phyloP scores from a whole-genome alignment of 805 yeast species.

The Lachancea lanzarotensis region DNA sequence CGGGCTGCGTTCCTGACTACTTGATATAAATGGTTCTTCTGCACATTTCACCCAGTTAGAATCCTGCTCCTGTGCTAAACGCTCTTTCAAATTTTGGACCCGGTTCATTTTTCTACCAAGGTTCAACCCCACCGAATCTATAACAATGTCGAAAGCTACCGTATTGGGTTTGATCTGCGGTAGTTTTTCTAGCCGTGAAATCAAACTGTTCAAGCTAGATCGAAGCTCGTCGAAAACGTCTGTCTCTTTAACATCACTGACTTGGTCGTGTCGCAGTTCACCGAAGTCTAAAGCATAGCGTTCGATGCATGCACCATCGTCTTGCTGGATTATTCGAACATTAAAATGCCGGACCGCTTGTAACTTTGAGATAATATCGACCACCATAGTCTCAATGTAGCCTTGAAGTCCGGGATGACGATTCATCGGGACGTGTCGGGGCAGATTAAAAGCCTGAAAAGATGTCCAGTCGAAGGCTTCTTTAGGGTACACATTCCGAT shows the following conservation, averaged over 20 bases:
- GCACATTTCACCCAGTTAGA: slow-evolving; percentile 27
- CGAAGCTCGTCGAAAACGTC: slow-evolving; percentile 30
- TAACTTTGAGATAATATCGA: slow-evolving; percentile 23
- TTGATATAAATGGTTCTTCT: slow-evolving; percentile 14
- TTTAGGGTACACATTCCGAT: slow-evolving; percentile 35
- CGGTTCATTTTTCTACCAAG: slow-evolving; percentile 20
- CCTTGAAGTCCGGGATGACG: slow-evolving; percentile 42
- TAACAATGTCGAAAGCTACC: slow-evolving; percentile 26
- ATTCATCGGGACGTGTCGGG: slow-evolving; percentile 35
- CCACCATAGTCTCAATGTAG: slow-evolving; percentile 33
- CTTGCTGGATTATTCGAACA: slow-evolving; percentile 20
- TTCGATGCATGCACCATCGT: slow-evolving; percentile 20
- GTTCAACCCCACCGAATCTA: slow-evolving; percentile 24
- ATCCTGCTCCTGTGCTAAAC: slow-evolving; percentile 23
- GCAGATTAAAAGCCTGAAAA: slow-evolving; percentile 38
- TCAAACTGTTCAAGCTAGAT: slow-evolving; percentile 27
- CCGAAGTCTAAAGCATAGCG: slow-evolving; percentile 28
- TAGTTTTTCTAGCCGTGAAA: slow-evolving; percentile 21
- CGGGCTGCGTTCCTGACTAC: slow-evolving; percentile 7
- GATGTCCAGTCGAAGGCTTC: slow-evolving; percentile 33
- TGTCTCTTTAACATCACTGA: slow-evolving; percentile 13
- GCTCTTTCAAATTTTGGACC: slow-evolving; percentile 8
- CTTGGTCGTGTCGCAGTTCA: slow-evolving; percentile 25
- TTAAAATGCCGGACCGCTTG: slow-evolving; percentile 19
- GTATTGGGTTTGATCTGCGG: slow-evolving; percentile 21